phyloP scores from a whole-genome alignment of 257 asterid genomes.

The Misopates orontium region DNA sequence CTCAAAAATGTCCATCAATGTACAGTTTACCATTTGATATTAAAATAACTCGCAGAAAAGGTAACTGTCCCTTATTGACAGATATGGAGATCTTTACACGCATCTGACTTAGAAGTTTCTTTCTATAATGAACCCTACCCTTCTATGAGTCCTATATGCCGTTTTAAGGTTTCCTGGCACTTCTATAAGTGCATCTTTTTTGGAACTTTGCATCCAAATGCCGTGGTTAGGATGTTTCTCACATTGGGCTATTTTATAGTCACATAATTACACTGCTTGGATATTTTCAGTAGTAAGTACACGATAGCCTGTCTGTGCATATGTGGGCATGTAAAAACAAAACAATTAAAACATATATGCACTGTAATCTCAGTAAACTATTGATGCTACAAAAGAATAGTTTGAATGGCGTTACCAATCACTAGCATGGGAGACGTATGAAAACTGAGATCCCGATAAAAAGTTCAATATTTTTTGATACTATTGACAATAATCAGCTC shows the following conservation, averaged over 20 bases:
- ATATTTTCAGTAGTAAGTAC: neutral
- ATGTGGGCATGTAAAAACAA: neutral
- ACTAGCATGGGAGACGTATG: neutral
- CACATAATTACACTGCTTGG: neutral
- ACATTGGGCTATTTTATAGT: neutral
- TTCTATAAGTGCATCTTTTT: neutral
- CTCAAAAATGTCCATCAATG: constrained; percentile 15
- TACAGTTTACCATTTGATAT: constrained; percentile 11
- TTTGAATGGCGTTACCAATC: neutral
- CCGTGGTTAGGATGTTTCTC: neutral
- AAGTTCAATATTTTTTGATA: neutral
- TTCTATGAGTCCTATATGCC: neutral
- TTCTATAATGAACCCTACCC: neutral
- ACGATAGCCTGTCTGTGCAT: too few relatives aligned
- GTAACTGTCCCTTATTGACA: neutral
- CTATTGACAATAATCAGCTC: too few relatives aligned
- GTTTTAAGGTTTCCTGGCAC: neutral
- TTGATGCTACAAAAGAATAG: neutral
- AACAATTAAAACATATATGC: neutral
- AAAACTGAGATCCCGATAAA: neutral
- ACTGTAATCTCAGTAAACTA: neutral
- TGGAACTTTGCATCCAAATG: neutral
- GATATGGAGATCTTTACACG: neutral
- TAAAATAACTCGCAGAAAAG: neutral
- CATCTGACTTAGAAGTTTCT: neutral